A percentile compares a stretch with the other conserved stretches of the same genome.
Evolutionary conservation across 2,329 filamentous ascomycete species (phyloP).

Genomic region (Talaromyces atroroseus): DNA sequence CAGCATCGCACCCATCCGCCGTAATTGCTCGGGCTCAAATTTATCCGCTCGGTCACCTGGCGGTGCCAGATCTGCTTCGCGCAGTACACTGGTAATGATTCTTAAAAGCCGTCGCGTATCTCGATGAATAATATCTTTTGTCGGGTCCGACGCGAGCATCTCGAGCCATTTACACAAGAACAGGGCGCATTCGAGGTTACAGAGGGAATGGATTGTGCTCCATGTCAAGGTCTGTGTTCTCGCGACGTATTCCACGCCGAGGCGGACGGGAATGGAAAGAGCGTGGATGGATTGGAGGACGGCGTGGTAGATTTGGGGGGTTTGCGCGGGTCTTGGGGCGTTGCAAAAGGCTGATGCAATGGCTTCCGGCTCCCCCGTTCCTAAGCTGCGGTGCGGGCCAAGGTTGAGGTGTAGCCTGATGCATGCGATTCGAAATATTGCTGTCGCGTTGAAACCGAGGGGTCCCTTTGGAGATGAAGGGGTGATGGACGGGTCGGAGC

Average conservation of each 20-base stretch:
- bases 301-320: conserved; percentile 15
- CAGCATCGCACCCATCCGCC: conserved; percentile 11
- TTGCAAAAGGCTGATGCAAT: conserved; percentile 11
- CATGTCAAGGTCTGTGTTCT: conserved; percentile 34
- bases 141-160: conserved; percentile 3
- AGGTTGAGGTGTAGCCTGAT: conserved; percentile 18
- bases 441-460: conserved; percentile 19
- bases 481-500: conserved; percentile 18
- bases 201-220: conserved; percentile 33
- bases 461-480: conserved; percentile 19
- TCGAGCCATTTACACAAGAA: conserved; percentile 41
- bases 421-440: conserved; percentile 20
- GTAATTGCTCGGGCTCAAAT: conserved; percentile 9
- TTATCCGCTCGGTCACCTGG: not conserved
- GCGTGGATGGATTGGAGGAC: conserved; percentile 21
- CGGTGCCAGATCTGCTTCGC: conserved; percentile 9
- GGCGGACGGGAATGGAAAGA: conserved; percentile 20
- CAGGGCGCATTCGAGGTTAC: conserved; percentile 34
- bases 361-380: conserved; percentile 11
- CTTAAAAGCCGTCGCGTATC: conserved; percentile 6
- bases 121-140: conserved; percentile 7
- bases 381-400: conserved; percentile 13
- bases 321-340: conserved; percentile 5
- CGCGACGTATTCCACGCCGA: conserved; percentile 34
- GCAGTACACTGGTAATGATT: conserved; percentile 10